Evolutionary conservation across 352 stramenopile genomes (phyloP).

Genomic region (Saprolegnia parasitica): DNA sequence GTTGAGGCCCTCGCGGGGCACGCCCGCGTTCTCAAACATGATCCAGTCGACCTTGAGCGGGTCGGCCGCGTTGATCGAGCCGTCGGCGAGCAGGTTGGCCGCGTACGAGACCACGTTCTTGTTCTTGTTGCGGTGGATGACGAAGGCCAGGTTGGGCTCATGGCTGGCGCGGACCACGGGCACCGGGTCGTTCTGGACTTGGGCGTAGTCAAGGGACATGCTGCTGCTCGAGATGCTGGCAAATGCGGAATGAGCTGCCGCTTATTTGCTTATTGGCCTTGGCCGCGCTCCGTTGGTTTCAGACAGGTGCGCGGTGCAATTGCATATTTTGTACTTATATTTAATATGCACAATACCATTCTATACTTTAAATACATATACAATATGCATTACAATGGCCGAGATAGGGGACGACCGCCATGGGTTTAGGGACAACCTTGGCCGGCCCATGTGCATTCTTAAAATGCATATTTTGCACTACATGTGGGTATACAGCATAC

Average conservation of each 20-base stretch:
- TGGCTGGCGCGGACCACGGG: slow-evolving; percentile 65
- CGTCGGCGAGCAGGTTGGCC: slow-evolving; percentile 57
- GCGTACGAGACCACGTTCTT: slow-evolving; percentile 86
- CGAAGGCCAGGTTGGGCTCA: slow-evolving; percentile 73
- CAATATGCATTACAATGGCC: not conserved
- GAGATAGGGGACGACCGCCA: not conserved
- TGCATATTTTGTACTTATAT: not conserved
- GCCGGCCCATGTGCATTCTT: not conserved
- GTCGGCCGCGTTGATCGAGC: slow-evolving; percentile 54
- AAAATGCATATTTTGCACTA: not conserved
- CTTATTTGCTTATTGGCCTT: too few species aligned
- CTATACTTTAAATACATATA: too few species aligned
- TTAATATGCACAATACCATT: not conserved
- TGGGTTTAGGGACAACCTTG: not conserved
- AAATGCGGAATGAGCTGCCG: not conserved
- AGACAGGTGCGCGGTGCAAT: not conserved
- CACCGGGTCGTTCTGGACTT: slow-evolving; percentile 83
- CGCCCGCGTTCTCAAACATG: slow-evolving; percentile 85
- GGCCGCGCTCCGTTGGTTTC: not conserved
- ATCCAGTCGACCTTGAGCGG: slow-evolving; percentile 85
- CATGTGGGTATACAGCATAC: not conserved
- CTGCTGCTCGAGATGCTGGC: not conserved
- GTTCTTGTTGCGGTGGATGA: slow-evolving; percentile 89
- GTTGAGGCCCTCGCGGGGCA: slow-evolving; percentile 79
- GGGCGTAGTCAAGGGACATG: slow-evolving; percentile 57